These are phyloP conservation scores for Hsuehochloa calcarea DNA, from an alignment of 176 grass and related monocot genomes.

Conservation along the genomic window DNA sequence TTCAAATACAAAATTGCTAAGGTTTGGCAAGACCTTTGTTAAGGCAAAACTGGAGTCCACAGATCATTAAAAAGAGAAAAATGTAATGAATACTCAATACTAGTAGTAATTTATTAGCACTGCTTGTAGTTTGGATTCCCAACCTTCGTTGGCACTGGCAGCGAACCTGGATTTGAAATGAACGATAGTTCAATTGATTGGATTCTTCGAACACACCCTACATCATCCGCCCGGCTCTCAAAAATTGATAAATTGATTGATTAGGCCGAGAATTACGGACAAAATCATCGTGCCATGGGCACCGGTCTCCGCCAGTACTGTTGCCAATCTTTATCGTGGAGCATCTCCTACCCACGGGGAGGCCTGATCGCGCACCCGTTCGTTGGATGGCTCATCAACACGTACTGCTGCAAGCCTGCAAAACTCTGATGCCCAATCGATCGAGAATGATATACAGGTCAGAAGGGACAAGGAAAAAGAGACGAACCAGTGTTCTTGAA, in stretches of 20 bases:
- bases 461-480: not conserved
- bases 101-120: not conserved
- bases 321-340: not conserved
- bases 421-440: not conserved
- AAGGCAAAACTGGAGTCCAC: not conserved
- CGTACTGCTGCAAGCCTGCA: not conserved
- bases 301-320: not conserved
- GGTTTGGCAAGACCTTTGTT: not conserved
- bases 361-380: conserved; percentile 22
- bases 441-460: not conserved
- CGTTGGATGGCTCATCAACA: conserved; percentile 3
- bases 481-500: no score
- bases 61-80: not conserved
- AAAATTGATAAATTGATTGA: conserved; percentile 16
- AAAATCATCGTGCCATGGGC: conserved; percentile 33
- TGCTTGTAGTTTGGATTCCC: not conserved
- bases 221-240: not conserved
- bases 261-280: conserved; percentile 16
- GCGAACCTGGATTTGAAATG: not conserved
- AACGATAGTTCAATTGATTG: conserved; percentile 1
- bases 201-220: conserved; percentile 4
- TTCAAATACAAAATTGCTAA: not conserved
- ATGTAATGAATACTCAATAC: not conserved
- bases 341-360: conserved; percentile 4
- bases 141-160: not conserved